Evolutionary conservation across 2,329 filamentous ascomycete species (phyloP), one percentile per base, ranked within the genome.

Genomic region (Apiospora rasikravindrae): DNA sequence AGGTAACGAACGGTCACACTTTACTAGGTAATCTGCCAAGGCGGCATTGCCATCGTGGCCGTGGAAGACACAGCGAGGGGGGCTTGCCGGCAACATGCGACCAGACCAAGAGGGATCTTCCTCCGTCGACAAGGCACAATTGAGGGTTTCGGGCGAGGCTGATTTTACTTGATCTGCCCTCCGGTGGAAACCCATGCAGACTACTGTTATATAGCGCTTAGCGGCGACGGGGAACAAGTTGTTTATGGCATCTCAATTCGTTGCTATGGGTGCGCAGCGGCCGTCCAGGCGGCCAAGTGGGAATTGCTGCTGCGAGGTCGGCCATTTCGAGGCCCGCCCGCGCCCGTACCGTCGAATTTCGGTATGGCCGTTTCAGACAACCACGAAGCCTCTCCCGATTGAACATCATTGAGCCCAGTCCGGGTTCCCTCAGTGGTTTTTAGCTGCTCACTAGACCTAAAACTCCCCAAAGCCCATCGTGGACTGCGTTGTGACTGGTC

Each of bases 191-290:
- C 57, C 57, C 57, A 47, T 68, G 66, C 40, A 44, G n/a, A 68
- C 66, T 29, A 24, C 26, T 44, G 44, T 22, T 68, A n/a, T 68
- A 68, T 68, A 68, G 66, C 66, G 66, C 66, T 68, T 68, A 68
- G 33, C 19, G 22, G 14, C 66, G 40, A 68, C 2, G 40, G 40
- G n/a, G 10, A 40, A 45, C 10, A 68, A 2, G 66, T 68, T 44
- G 66, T 68, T 33, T 45, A 47, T 68, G n/a, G 40, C 66, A 68
- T 68, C 24, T 19, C 66, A 47, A 68, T 68, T 68, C 66, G 66
- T 68, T 68, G 66, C 66, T 68, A 40, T n/a, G 57, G 57, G 33
- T 64, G 57, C 57, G 22, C 57, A 40, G 57, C 57, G 33, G 57
- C 57, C 57, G 4, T n/a, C 11, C 10, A 64, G 57, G 57, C 57